These are phyloP conservation scores for Mycotypha africana DNA, from an alignment of 371 early-diverging fungal species.

Conservation along the genomic window DNA sequence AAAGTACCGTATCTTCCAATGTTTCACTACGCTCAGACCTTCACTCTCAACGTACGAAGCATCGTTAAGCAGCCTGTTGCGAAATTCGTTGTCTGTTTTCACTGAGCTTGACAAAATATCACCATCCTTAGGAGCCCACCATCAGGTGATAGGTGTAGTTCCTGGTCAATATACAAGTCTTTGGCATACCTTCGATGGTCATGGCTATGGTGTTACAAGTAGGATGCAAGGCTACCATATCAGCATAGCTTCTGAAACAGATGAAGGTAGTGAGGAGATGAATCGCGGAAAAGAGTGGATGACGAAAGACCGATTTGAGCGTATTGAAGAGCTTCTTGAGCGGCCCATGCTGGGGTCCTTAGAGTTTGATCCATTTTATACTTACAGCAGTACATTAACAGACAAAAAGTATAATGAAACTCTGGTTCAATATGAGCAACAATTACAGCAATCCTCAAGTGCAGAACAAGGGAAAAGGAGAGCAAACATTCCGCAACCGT, in stretches of 20 bases:
- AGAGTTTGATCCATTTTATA: conserved; percentile 54
- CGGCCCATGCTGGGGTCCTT: conserved; percentile 57
- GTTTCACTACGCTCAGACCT: conserved; percentile 65
- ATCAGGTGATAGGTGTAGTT: conserved; percentile 43
- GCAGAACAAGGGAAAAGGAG: conserved; percentile 3
- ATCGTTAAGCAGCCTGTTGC: conserved; percentile 49
- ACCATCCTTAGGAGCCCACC: conserved; percentile 49
- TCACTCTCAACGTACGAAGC: conserved; percentile 62
- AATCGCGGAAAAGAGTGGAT: conserved; percentile 50
- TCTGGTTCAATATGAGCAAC: not conserved
- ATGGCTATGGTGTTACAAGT: conserved; percentile 60
- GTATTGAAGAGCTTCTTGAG: conserved; percentile 50
- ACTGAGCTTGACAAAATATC: conserved; percentile 51
- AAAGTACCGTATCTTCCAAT: conserved; percentile 66
- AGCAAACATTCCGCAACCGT: conserved; percentile 24
- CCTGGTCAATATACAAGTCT: conserved; percentile 54
- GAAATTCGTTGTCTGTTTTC: conserved; percentile 48
- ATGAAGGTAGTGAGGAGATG: conserved; percentile 29
- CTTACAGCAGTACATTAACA: conserved; percentile 43
- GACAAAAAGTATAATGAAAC: not conserved
- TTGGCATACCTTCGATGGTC: conserved; percentile 57
- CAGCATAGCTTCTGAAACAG: conserved; percentile 34
- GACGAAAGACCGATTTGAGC: conserved; percentile 52
- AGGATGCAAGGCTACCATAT: conserved; percentile 52
- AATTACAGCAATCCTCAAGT: not conserved